Evolutionary conservation across 2,329 filamentous ascomycete genomes (phyloP).

Genomic region (Madurella mycetomatis): DNA sequence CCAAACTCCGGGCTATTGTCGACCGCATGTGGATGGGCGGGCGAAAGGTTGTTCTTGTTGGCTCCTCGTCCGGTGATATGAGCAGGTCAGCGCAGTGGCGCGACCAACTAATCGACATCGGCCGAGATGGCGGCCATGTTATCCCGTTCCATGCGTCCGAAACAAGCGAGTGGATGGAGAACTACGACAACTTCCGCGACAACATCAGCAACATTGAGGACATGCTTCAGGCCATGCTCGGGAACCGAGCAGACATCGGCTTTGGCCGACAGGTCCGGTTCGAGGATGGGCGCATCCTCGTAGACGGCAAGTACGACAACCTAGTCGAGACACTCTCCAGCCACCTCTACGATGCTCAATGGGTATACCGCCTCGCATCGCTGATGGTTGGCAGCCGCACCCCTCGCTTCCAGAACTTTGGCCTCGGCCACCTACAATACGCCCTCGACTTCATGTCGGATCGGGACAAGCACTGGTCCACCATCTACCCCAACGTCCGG

Average conservation of each 20-base stretch:
- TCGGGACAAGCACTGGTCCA: constrained; percentile 27
- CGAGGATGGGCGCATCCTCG: constrained; percentile 5
- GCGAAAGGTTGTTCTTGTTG: constrained; percentile 69
- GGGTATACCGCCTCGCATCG: constrained; percentile 31
- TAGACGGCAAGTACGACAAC: constrained; percentile 5
- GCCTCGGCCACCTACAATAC: constrained; percentile 20
- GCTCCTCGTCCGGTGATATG: constrained; percentile 61
- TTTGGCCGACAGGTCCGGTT: constrained; percentile 7
- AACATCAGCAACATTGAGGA: constrained; percentile 45
- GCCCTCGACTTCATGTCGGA: constrained; percentile 27
- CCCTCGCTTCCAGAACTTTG: constrained; percentile 15
- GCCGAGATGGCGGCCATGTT: constrained; percentile 30
- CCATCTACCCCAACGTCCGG: constrained; percentile 19
- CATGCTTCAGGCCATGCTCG: constrained; percentile 37
- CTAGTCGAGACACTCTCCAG: constrained; percentile 10
- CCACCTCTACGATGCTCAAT: constrained; percentile 31
- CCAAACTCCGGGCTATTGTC: constrained; percentile 65
- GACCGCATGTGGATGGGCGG: constrained; percentile 69
- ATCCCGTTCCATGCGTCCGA: constrained; percentile 28
- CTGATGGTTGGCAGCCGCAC: constrained; percentile 24
- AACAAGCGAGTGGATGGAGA: constrained; percentile 22
- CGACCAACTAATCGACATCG: constrained; percentile 30
- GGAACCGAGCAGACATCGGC: constrained; percentile 12
- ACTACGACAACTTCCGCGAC: constrained; percentile 36
- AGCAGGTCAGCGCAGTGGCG: constrained; percentile 32